Evolutionary conservation across 2,329 filamentous ascomycete genomes (phyloP), one percentile per base, ranked within the genome.

Genomic region (Chalaropsis thielavioides): DNA sequence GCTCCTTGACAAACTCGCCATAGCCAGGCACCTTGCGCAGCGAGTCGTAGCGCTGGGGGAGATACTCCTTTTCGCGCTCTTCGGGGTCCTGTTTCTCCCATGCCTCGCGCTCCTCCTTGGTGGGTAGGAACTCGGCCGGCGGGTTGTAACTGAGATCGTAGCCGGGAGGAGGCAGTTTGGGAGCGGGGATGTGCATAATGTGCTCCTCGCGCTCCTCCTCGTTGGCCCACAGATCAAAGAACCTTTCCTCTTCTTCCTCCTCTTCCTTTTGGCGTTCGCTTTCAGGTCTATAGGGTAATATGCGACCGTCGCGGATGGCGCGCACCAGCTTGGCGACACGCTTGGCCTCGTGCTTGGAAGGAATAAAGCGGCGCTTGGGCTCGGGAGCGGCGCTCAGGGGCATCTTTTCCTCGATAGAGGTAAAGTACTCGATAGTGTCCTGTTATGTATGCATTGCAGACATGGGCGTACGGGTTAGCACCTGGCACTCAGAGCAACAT

Each of bases 141-240:
- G 94, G 94, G 75, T 97, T 96, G 74, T 99, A 97, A 72, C 90
- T 96, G 74, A 96, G 84, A 71, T 96, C 92, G 74, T 96, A 96
- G 63, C 91, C 91, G 35, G 94, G 94, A 44, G 94, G 92, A 35
- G 92, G 86, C 61, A 95, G 80, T 74, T 99, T 99, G 4, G 94
- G 94, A 1, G 94, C 92, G 17, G 94, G 89, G 64, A 97, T 88
- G 72, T 96, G 90, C 92, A 97, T 97, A 43, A 88, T 80, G 74
- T 97, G 89, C 68, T 92, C 88, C 41, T 88, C 84, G 70, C 87
- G 83, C 11, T 90, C 84, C 70, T 87, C 83, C 75, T 99, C 92
- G 72, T 97, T 89, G 64, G 92, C 90, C 94, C 94, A 99, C 64
- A 99, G 83, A 72, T 99, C 94, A 72, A 91, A 96, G 71, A 85